Base-by-base conservation (phyloP, 805 yeast genomes). In the Grigorovia transvaalensis region DNA sequence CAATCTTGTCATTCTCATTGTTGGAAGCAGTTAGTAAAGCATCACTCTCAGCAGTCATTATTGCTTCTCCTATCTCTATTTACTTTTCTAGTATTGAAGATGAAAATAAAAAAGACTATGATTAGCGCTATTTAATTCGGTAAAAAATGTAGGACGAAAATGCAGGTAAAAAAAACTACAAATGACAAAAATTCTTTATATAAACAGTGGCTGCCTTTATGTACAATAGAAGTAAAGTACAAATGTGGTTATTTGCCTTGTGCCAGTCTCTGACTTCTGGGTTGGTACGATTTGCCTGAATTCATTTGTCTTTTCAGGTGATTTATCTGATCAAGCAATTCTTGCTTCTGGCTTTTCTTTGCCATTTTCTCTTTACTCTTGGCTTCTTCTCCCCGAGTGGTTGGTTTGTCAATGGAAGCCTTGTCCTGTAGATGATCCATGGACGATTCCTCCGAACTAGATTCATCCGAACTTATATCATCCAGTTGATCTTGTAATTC, bases 401-500 rank as follows among this genome's bases (percentile, higher is more conserved):
- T 11, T 9, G 38, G 4, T 33, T 33, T 33, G 11, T 33, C 38
- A 33, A 13, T 13, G 15, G n/a, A n/a, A n/a, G n/a, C n/a, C 38
- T 33, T 33, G 4, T 33, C 38, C 8, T 33, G 38, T 33, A 13
- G 38, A 33, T 23, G 27, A 23, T 23, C 27, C 27, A 23, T 4
- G 6, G 27, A 6, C 27, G 6, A 23, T 23, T 23, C 27, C 3
- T 23, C 27, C 27, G 27, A 23, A 23, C 27, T 23, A 17, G 46
- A 38, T 20, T 52, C 45, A 35, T 48, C 43, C 43, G 59, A 52
- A n/a, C 51, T 51, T 9, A 45, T 48, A 12, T 62, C 65, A 50
- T 65, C 69, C 9, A 65, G 56, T 18, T 45, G 29, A 45, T 65
- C 69, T 23, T 67, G 51, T 12, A 57, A 53, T 48, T 62, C 64